Base-by-base conservation (phyloP, 2,329 filamentous ascomycete species). In the Grosmannia serpens region DNA sequence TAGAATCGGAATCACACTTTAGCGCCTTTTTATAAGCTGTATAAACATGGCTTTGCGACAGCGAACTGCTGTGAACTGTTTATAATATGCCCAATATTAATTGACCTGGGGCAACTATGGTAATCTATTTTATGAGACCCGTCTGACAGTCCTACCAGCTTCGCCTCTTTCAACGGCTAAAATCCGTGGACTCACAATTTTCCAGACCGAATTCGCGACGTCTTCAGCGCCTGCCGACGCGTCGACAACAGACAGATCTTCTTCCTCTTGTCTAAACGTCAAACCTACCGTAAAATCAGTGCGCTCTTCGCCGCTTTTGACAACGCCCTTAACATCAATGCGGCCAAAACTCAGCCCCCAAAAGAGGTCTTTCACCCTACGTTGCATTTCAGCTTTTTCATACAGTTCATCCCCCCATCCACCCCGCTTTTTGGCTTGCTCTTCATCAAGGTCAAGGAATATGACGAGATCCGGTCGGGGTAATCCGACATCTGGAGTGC, bases 371-470 rank as follows among this genome's bases (percentile, higher is more conserved):
- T 89, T 76, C 17, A 97, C 94, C 11, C 84, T 80, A 61, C 79
- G 76, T 74, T 99, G 94, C 83, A 96, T 88, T 67, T 85, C 84
- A 60, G 80, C 81, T 69, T 84, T 87, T 74, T 99, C 94, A 68
- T 97, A 99, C 62, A 89, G 79, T 76, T 99, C 94, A 22, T 79
- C 81, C 1, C 94, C 94, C 76, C 86, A 99, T 0, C 90, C 92
- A n/a, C 90, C 91, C 22, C 94, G 79, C 65, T 79, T 79, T 33
- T 81, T 82, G 11, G 91, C 91, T 60, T 85, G 81, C 54, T 84
- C 81, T 41, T 89, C 82, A 8, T 86, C 83, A 55, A 97, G 81
- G 67, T 94, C 89, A 35, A 99, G 78, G 68, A 97, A 97, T 1
- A 97, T 71, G 13, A 92, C 90, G 11, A 91, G 69, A 73, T 99